Percentiles rank a stretch among this genome's conserved stretches.
Conservation (phyloP, 179 eudicot genomes). For the Silene noctiflora region DNA sequence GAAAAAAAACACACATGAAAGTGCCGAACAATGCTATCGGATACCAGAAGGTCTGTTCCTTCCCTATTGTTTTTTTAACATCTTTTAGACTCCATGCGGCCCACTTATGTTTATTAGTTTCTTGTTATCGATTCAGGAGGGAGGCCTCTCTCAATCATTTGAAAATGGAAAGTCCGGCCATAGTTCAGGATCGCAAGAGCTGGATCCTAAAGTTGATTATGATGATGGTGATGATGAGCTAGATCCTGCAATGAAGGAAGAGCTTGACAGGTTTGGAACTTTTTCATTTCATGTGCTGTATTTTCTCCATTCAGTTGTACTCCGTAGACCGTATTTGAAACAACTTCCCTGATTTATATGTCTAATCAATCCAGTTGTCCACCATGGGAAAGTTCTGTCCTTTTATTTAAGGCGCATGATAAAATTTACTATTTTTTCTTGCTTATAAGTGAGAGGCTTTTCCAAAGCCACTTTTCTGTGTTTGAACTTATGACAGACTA, state of each 20-base stretch:
- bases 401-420: neutral
- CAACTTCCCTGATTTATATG: neutral
- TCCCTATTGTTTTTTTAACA: neutral
- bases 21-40: slow-evolving; percentile 37
- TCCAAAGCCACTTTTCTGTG: neutral
- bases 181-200: slow-evolving; percentile 36
- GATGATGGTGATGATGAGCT: slow-evolving; percentile 71
- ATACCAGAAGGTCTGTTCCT: slow-evolving; percentile 39
- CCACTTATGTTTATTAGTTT: neutral
- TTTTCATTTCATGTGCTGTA: neutral
- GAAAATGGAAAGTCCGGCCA: slow-evolving; percentile 35
- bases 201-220: slow-evolving; percentile 46
- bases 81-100: neutral
- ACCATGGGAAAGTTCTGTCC: neutral
- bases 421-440: neutral
- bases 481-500: neutral
- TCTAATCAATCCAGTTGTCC: neutral
- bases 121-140: slow-evolving; percentile 28
- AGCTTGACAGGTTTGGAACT: slow-evolving; percentile 64
- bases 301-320: neutral
- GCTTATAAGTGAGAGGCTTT: neutral
- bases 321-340: neutral
- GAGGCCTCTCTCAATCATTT: slow-evolving; percentile 25
- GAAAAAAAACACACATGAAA: slow-evolving; percentile 50
- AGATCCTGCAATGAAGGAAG: slow-evolving; percentile 82